Conservation (phyloP, 768 basidiomycete species). For the Termitomyces sp. region DNA sequence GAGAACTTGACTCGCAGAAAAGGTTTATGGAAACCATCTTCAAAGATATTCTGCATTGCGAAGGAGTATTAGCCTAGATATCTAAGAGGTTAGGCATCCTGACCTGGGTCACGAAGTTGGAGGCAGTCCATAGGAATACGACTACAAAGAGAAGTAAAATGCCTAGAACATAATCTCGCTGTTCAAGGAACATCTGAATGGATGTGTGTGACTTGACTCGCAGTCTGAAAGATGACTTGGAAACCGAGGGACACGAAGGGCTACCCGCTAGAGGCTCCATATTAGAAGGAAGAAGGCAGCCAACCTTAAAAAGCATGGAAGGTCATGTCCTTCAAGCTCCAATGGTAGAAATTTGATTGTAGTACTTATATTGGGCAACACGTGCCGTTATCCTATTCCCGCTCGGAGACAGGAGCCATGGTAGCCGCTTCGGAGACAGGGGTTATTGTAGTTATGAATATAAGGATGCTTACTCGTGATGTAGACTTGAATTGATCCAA, state of each 20-base stretch:
- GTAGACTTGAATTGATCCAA: background rate
- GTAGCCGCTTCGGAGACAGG: too few species aligned
- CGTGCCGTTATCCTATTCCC: background rate
- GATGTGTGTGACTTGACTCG: background rate
- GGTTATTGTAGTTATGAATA: background rate
- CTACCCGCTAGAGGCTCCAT: constrained; percentile 3
- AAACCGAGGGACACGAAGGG: background rate
- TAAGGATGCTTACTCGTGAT: background rate
- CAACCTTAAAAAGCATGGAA: background rate
- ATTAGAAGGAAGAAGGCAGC: background rate
- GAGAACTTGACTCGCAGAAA: constrained; percentile 53
- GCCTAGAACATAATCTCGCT: constrained; percentile 44
- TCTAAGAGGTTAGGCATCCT: constrained; percentile 1
- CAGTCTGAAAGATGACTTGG: background rate
- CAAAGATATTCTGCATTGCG: constrained; percentile 37
- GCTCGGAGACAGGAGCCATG: too few species aligned
- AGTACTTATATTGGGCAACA: too few species aligned
- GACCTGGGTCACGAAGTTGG: constrained; percentile 86
- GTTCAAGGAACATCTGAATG: constrained; percentile 13
- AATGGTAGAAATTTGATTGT: too few species aligned
- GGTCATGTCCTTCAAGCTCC: too few species aligned
- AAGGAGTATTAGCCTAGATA: background rate
- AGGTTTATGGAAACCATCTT: constrained; percentile 77
- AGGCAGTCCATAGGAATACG: constrained; percentile 83
- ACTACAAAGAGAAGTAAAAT: constrained; percentile 68